These are phyloP conservation scores for Pseudopyricularia javanii DNA, from an alignment of 2,329 filamentous ascomycete genomes.

Conservation along the genomic window DNA sequence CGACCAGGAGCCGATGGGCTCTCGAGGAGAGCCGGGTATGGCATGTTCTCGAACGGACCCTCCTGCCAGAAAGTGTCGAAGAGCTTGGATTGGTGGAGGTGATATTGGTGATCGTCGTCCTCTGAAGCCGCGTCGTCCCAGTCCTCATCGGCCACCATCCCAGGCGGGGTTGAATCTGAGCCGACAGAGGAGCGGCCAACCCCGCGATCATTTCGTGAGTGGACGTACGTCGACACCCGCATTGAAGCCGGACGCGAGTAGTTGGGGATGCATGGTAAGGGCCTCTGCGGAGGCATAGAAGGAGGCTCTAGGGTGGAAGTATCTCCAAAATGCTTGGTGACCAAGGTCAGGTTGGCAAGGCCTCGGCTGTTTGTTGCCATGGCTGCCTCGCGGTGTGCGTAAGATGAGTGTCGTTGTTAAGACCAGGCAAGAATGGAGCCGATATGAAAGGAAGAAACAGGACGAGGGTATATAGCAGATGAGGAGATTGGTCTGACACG, in stretches of 20 bases:
- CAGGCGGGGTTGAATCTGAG: constrained; percentile 1
- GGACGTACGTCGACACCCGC: not conserved
- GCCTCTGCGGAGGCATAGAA: not conserved
- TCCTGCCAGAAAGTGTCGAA: constrained; percentile 2
- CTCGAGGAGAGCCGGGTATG: constrained; percentile 2
- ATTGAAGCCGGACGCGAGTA: not conserved
- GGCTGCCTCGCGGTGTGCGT: not conserved
- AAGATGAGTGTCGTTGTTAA: not conserved
- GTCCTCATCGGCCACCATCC: constrained; percentile 1
- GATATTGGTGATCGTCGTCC: constrained; percentile 2
- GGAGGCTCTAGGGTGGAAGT: not conserved
- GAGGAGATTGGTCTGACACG: not conserved
- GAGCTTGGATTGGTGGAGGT: not conserved
- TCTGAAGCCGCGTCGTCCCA: not conserved
- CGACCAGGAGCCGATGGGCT: not conserved
- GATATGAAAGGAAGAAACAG: not conserved
- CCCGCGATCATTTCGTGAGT: not conserved
- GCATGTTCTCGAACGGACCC: not conserved
- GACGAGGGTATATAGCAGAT: not conserved
- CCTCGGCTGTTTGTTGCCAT: not conserved
- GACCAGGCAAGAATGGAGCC: not conserved
- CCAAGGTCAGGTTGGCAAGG: constrained; percentile 1
- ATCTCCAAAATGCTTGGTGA: constrained; percentile 2
- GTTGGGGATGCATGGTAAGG: not conserved
- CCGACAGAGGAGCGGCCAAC: constrained; percentile 1